Conservation (phyloP, 2,329 filamentous ascomycete genomes). For the Stachybotrys chlorohalonatus region DNA sequence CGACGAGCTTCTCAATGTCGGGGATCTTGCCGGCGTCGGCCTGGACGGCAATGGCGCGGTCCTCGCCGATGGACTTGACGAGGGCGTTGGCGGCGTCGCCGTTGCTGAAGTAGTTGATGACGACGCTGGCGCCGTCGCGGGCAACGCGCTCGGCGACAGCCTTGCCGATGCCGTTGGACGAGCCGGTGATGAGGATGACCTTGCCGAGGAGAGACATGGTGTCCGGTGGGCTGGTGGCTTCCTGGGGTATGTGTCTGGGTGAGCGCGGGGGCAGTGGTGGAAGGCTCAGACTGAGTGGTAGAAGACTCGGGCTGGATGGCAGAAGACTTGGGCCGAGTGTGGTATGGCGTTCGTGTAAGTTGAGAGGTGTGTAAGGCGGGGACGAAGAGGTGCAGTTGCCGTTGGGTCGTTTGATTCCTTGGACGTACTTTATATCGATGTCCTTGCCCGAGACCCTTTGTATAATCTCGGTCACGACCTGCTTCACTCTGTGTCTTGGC, state of each 20-base stretch:
- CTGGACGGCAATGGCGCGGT: constrained; percentile 43
- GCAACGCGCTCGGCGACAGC: constrained; percentile 48
- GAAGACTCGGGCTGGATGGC: too few species aligned
- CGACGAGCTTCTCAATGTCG: constrained; percentile 39
- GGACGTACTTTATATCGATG: background rate
- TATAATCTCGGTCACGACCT: too few species aligned
- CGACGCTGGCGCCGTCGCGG: constrained; percentile 44
- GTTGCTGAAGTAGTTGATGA: constrained; percentile 46
- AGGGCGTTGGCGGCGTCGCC: constrained; percentile 35
- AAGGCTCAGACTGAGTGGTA: too few species aligned
- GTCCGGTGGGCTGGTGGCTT: background rate
- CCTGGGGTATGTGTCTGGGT: background rate
- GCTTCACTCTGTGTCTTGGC: too few species aligned
- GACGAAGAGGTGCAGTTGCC: too few species aligned
- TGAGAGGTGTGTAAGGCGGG: too few species aligned
- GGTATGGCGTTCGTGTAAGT: too few species aligned
- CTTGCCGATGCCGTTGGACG: constrained; percentile 50
- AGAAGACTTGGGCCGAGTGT: too few species aligned
- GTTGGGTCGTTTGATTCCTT: background rate
- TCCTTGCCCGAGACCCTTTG: background rate
- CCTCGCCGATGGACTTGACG: constrained; percentile 35
- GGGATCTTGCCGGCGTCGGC: constrained; percentile 40
- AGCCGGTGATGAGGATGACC: constrained; percentile 42
- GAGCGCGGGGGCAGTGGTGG: background rate
- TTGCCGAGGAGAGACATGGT: constrained; percentile 25